Evolutionary conservation across 2,329 filamentous ascomycete species (phyloP).

Genomic region (Neofusicoccum cordaticola): DNA sequence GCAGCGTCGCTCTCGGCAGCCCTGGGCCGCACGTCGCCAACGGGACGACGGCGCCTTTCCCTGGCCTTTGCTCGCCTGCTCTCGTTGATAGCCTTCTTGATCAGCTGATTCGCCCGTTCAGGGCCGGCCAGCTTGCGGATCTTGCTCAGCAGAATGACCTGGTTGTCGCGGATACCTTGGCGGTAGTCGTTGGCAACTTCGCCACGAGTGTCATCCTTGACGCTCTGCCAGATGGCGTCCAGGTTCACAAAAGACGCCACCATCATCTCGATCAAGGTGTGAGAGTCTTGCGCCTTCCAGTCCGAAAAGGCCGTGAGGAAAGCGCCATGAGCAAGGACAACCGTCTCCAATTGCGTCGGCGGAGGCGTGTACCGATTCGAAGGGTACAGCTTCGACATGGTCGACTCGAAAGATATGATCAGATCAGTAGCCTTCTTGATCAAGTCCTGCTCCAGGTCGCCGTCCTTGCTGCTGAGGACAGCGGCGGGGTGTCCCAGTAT

Average conservation of each 20-base stretch:
- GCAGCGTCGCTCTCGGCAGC: conserved; percentile 53
- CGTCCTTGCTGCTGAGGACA: conserved; percentile 72
- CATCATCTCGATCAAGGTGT: conserved; percentile 77
- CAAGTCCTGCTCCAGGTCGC: conserved; percentile 66
- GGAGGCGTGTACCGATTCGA: conserved; percentile 67
- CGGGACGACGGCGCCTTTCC: conserved; percentile 57
- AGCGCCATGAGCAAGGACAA: conserved; percentile 68
- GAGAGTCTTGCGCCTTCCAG: conserved; percentile 79
- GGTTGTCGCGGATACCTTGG: conserved; percentile 76
- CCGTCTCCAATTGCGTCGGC: conserved; percentile 57
- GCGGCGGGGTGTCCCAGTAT: conserved; percentile 76
- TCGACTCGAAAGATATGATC: conserved; percentile 73
- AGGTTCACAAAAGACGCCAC: conserved; percentile 82
- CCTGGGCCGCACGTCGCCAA: conserved; percentile 68
- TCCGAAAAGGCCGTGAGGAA: conserved; percentile 78
- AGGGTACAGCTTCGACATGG: conserved; percentile 62
- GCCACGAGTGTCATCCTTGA: conserved; percentile 73
- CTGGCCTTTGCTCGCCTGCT: conserved; percentile 61
- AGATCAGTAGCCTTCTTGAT: conserved; percentile 76
- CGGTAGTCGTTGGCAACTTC: conserved; percentile 73
- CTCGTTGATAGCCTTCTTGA: conserved; percentile 71
- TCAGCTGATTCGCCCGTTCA: conserved; percentile 67
- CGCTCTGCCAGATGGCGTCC: conserved; percentile 78
- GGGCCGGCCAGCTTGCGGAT: conserved; percentile 76
- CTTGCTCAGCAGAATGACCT: conserved; percentile 72